Base-by-base conservation (phyloP, 176 grass and related monocot species). In the Avena eriantha region DNA sequence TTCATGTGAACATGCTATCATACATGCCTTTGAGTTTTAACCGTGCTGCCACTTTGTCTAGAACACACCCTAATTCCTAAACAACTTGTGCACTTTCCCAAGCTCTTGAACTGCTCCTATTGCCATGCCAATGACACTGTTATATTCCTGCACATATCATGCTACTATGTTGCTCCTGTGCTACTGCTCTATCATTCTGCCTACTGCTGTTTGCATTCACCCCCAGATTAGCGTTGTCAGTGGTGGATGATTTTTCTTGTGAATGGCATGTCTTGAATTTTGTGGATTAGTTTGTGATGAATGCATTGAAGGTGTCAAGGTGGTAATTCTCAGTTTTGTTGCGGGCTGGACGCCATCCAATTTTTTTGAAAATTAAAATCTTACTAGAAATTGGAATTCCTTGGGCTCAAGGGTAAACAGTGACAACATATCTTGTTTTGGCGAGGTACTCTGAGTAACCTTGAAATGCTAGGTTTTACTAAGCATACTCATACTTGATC, bases 1-100 rank as follows among this genome's bases (percentile, higher is more conserved):
- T 61, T 24, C 71, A 77, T 76, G 22, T 56, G 59, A 29, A 54
- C 48, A 82, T 67, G 19, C 29, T 12, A 49, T 19, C n/a, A 68
- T 60, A n/a, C 21, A 36, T 49, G 65, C 21, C 39, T 82, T 86
- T 72, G 12, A 82, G 18, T 86, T 61, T 41, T 55, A 85, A 55
- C 36, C 19, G 11, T 86, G 15, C 13, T 70, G 39, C 26, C 51
- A 77, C 47, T 21, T 46, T 45, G 79, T 67, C 56, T 15, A 24
- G 15, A 48, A 29, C 10, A 10, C 15, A 18, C 14, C 35, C 51
- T 54, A 18, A 54, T 54, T 54, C 51, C 58, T 85, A 7, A 63
- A 77, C 21, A 59, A 26, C 82, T 56, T 77, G 15, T 69, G 15
- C 67, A 54, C 70, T 29, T 48, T 77, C 18, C 51, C 46, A 39